phyloP scores from a whole-genome alignment of 2,329 filamentous ascomycete species.

The Fusarium sulawesiense region DNA sequence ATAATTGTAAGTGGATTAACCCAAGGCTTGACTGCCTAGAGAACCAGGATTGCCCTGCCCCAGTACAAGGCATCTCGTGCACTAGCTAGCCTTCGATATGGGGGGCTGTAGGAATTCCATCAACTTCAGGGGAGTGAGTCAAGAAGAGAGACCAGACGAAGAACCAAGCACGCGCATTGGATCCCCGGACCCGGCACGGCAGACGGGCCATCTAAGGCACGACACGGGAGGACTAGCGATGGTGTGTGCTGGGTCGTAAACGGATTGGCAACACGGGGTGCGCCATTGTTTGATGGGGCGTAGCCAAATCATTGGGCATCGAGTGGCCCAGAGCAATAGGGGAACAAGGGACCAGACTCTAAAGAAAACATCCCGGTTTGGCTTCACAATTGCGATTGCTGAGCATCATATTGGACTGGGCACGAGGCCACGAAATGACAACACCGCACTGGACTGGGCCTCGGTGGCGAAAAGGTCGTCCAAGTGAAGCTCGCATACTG shows the following conservation, averaged over 20 bases:
- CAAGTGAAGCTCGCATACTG: slow-evolving; percentile 31
- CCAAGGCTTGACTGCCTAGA: slow-evolving; percentile 37
- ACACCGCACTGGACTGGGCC: slow-evolving; percentile 14
- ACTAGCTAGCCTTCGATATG: slow-evolving; percentile 37
- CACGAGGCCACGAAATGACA: slow-evolving; percentile 27
- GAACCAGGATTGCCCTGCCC: slow-evolving; percentile 34
- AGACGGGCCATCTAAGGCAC: slow-evolving; percentile 37
- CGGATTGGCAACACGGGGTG: slow-evolving; percentile 28
- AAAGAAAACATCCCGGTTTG: slow-evolving; percentile 25
- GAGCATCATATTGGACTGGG: slow-evolving; percentile 19
- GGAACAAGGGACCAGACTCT: slow-evolving; percentile 32
- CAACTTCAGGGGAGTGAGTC: slow-evolving; percentile 33
- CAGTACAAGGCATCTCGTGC: slow-evolving; percentile 36
- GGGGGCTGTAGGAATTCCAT: slow-evolving; percentile 23
- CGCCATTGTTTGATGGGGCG: slow-evolving; percentile 28
- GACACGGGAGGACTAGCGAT: slow-evolving; percentile 32
- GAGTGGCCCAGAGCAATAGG: slow-evolving; percentile 25
- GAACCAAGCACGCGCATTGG: slow-evolving; percentile 30
- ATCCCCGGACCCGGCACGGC: slow-evolving; percentile 37
- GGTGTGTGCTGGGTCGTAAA: slow-evolving; percentile 31
- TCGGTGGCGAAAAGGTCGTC: slow-evolving; percentile 34
- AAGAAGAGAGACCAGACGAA: slow-evolving; percentile 37
- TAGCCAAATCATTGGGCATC: slow-evolving; percentile 44
- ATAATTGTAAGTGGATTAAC: slow-evolving; percentile 38
- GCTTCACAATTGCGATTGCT: slow-evolving; percentile 11